Base-by-base conservation (phyloP, 208 protist genomes). In the Leishmania aethiopica region DNA sequence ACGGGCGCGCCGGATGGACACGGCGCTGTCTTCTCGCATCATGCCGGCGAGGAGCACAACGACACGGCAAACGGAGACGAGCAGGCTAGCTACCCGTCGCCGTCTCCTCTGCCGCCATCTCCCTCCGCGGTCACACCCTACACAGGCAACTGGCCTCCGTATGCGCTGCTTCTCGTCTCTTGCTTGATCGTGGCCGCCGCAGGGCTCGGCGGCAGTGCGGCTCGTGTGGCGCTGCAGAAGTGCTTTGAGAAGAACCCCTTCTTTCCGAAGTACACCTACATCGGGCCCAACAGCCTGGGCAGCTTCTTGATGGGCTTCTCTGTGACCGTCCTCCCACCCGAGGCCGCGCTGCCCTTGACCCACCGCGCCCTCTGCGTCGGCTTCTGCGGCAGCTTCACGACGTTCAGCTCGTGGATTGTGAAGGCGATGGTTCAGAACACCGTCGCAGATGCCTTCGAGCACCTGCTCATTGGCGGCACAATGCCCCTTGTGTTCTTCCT, bases 331-430 rank as follows among this genome's bases (percentile, higher is more conserved):
- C 55, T 90, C 25, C 81, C 85, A 28, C 70, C 80, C 15, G 86
- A 87, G 60, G 17, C 70, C 8, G 57, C 80, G 19, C 74, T 91
- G 59, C 85, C 89, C 22, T 72, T 90, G 64, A 73, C 87, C 60
- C 73, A 82, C 59, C 75, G 85, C 69, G 86, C 86, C 32, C 55
- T 94, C 11, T 82, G 78, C 45, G 86, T 90, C 15, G 91, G 91
- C 47, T 94, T 91, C 75, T 94, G 89, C 77, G 91, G 91, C 25
- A 86, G 81, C 75, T 84, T 92, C 53, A 92, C 89, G 25, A 94
- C 91, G 22, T 89, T 90, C 66, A 92, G 88, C 82, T 86, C 85
- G 55, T 94, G 91, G 91, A 82, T 94, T 37, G 81, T 90, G 5
- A 77, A 90, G 75, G 73, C 86, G 3, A 81, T 84, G 75, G 77